Percentiles rank a stretch among this genome's conserved stretches.
phyloP scores from a whole-genome alignment of 208 protist species.

The Endotrypanum monterogeii region DNA sequence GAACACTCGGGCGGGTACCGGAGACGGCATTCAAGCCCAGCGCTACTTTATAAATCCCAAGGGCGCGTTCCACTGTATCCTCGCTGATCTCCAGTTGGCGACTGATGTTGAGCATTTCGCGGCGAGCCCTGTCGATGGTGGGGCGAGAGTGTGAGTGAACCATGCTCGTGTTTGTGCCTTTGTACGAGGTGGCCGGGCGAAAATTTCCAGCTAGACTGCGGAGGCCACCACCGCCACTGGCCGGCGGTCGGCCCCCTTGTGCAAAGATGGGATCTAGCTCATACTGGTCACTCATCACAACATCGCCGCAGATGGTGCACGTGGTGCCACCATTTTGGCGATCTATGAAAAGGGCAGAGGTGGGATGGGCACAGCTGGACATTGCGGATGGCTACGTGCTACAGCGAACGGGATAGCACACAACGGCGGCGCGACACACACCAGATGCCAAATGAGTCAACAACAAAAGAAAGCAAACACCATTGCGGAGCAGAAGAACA shows the following conservation, averaged over 20 bases:
- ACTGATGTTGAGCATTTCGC: conserved; percentile 80
- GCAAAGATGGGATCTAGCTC: conserved; percentile 84
- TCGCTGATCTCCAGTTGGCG: conserved; percentile 75
- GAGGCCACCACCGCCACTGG: conserved; percentile 16
- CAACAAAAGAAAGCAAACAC: not conserved
- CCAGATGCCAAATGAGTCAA: too few species aligned
- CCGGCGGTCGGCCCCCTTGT: conserved; percentile 19
- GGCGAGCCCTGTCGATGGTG: conserved; percentile 77
- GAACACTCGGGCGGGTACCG: conserved; percentile 64
- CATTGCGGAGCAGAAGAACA: not conserved
- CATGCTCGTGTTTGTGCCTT: conserved; percentile 21
- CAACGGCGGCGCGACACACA: not conserved
- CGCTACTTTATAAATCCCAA: conserved; percentile 84
- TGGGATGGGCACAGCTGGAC: conserved; percentile 71
- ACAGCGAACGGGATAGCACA: not conserved
- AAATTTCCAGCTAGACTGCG: conserved; percentile 38
- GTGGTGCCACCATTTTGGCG: conserved; percentile 54
- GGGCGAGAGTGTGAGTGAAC: conserved; percentile 41
- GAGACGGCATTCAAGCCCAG: conserved; percentile 68
- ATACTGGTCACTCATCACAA: conserved; percentile 72
- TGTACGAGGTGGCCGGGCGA: conserved; percentile 44
- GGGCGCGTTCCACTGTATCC: conserved; percentile 76
- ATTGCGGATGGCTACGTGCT: conserved; percentile 16
- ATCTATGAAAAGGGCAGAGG: conserved; percentile 70
- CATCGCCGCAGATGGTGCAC: conserved; percentile 85